phyloP scores from a whole-genome alignment of 768 basidiomycete genomes.

The Lentinula edodes region DNA sequence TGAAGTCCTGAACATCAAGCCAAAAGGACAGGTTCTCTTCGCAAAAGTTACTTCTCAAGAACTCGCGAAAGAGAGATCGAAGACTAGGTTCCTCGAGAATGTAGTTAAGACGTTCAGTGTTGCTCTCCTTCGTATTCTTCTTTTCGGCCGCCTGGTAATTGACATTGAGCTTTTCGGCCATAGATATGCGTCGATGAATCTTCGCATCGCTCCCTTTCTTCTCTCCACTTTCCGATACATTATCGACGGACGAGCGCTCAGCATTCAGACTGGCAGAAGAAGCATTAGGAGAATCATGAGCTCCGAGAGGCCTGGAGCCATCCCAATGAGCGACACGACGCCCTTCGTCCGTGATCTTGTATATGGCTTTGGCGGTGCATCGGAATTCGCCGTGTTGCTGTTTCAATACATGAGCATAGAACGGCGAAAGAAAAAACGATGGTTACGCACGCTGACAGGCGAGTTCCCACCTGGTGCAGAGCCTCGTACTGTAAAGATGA shows the following conservation, averaged over 20 bases:
- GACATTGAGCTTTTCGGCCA: conserved; percentile 66
- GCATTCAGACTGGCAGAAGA: conserved; percentile 55
- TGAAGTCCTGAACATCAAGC: conserved; percentile 97
- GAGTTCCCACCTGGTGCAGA: conserved; percentile 72
- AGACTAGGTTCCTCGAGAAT: conserved; percentile 91
- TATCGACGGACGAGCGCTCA: conserved; percentile 62
- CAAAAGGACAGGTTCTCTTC: conserved; percentile 98
- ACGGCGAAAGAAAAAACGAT: conserved; percentile 4
- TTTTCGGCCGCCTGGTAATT: conserved; percentile 48
- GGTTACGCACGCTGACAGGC: conserved; percentile 57
- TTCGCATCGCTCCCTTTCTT: conserved; percentile 46
- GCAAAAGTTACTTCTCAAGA: conserved; percentile 90
- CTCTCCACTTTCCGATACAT: conserved; percentile 21
- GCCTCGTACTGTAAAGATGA: conserved; percentile 89
- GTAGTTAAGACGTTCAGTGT: conserved; percentile 84
- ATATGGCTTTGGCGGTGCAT: conserved; percentile 92
- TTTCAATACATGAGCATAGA: conserved; percentile 11
- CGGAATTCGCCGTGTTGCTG: conserved; percentile 96
- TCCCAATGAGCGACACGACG: conserved; percentile 85
- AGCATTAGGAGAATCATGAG: conserved; percentile 54
- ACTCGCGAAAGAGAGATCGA: conserved; percentile 89
- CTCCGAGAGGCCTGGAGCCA: conserved; percentile 28
- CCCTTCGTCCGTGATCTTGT: conserved; percentile 92
- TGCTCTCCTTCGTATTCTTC: conserved; percentile 75
- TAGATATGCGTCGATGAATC: conserved; percentile 74